Evolutionary conservation across 495 filamentous ascomycete genomes (phyloP), one percentile per base, ranked within the genome.

Genomic region (Massariosphaeria phaeospora): DNA sequence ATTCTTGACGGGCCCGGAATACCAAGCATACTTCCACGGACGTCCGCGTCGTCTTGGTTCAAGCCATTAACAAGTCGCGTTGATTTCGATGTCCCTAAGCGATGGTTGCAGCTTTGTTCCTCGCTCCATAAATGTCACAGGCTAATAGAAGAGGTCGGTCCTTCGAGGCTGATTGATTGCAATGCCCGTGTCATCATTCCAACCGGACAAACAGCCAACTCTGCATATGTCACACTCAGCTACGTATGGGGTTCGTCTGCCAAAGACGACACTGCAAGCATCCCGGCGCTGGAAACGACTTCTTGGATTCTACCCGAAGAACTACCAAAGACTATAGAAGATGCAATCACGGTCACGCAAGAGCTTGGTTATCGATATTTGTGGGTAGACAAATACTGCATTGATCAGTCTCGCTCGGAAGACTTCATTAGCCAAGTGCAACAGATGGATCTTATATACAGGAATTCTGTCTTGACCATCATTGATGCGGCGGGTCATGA

Each of bases 161-260:
- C n/a, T n/a, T n/a, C n/a, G n/a, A n/a, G n/a, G n/a, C n/a, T n/a
- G n/a, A n/a, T n/a, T n/a, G n/a, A n/a, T n/a, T n/a, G n/a, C n/a
- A n/a, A n/a, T n/a, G n/a, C n/a, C n/a, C n/a, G n/a, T n/a, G n/a
- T n/a, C n/a, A n/a, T n/a, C n/a, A n/a, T n/a, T n/a, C n/a, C n/a
- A n/a, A n/a, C 44, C 44, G 7, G 1, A 48, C 6, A 48, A 48
- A 29, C 35, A 48, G 27, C 33, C 44, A 5, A 13, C 13, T 13
- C 7, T 33, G 44, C 44, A 52, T 52, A 52, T 18, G 24, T 52
- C 13, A 23, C 34, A 20, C 25, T 52, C 3, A 52, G 48, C 21
- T 52, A 52, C 26, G 33, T 52, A 18, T 52, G 48, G 48, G 48
- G 48, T n/a, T n/a, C n/a, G n/a, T n/a, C n/a, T n/a, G n/a, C n/a